Percentiles rank a stretch among this genome's conserved stretches.
These are phyloP conservation scores for Nicotiana obtusifolia DNA, from an alignment of 257 asterid species.

Conservation along the genomic window DNA sequence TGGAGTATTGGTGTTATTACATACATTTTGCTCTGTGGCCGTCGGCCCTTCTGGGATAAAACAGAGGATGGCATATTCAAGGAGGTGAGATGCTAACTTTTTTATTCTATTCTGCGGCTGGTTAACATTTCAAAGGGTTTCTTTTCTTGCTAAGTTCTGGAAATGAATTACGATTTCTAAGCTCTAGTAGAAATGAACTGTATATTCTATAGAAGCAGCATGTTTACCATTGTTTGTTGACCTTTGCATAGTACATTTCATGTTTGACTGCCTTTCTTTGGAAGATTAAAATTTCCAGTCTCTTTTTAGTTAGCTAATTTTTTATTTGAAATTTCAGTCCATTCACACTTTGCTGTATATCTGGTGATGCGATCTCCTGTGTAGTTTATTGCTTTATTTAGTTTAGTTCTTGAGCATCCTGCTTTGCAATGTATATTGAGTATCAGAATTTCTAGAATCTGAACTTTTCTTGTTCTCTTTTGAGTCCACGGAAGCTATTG, in stretches of 20 bases:
- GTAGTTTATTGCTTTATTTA: neutral
- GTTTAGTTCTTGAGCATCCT: neutral
- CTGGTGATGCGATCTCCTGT: neutral
- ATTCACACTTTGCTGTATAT: neutral
- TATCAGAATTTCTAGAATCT: neutral
- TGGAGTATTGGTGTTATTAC: slow-evolving; percentile 87
- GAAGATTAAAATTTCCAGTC: neutral
- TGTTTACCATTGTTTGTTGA: neutral
- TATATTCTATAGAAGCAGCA: neutral
- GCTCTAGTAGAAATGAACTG: neutral
- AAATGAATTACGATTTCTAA: neutral
- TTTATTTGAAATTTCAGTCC: neutral
- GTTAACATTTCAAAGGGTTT: neutral
- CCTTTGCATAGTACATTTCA: neutral
- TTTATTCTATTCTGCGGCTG: neutral
- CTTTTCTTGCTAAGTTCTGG: neutral
- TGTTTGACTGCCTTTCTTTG: neutral
- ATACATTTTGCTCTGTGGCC: slow-evolving; percentile 74
- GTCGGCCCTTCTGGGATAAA: slow-evolving; percentile 77
- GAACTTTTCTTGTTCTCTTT: neutral
- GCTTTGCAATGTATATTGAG: neutral
- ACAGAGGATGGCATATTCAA: slow-evolving; percentile 72
- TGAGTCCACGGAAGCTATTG: neutral
- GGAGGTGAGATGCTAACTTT: slow-evolving; percentile 18
- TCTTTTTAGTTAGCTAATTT: neutral